Conservation (phyloP, 2,329 filamentous ascomycete genomes). For the Aspergillus pseudonomiae region DNA sequence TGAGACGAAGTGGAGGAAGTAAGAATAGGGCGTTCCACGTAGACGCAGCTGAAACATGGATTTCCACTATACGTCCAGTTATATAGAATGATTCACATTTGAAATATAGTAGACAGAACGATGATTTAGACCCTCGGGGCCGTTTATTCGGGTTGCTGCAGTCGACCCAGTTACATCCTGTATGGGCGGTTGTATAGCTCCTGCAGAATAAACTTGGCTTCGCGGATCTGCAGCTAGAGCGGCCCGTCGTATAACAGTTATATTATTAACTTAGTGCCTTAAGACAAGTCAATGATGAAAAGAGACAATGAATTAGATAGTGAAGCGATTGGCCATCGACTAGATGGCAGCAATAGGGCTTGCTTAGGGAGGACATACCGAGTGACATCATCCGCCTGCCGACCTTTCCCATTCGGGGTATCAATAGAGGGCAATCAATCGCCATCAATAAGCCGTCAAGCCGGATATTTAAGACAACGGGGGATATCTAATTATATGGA, state of each 20-base stretch:
- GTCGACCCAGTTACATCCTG: neutral
- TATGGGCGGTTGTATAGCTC: neutral
- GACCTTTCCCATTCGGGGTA: slow-evolving; percentile 26
- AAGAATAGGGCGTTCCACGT: slow-evolving; percentile 7
- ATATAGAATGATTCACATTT: neutral
- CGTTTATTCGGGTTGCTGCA: neutral
- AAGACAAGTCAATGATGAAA: neutral
- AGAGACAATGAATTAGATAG: neutral
- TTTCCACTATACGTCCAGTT: neutral
- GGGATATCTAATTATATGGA: slow-evolving; percentile 9
- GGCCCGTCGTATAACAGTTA: neutral
- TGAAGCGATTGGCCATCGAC: neutral
- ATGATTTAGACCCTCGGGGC: neutral
- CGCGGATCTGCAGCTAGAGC: neutral
- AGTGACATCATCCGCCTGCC: slow-evolving; percentile 1
- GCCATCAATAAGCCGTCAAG: neutral
- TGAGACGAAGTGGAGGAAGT: slow-evolving; percentile 11
- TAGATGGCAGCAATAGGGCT: neutral
- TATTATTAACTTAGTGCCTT: neutral
- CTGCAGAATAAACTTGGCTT: neutral
- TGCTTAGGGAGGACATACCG: neutral
- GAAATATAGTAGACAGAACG: neutral
- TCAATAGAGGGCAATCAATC: slow-evolving; percentile 24
- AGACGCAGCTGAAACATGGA: slow-evolving; percentile 16
- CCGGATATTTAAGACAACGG: neutral